phyloP scores from a whole-genome alignment of 164 flowering plant genomes.

The Dillenia turbinata region DNA sequence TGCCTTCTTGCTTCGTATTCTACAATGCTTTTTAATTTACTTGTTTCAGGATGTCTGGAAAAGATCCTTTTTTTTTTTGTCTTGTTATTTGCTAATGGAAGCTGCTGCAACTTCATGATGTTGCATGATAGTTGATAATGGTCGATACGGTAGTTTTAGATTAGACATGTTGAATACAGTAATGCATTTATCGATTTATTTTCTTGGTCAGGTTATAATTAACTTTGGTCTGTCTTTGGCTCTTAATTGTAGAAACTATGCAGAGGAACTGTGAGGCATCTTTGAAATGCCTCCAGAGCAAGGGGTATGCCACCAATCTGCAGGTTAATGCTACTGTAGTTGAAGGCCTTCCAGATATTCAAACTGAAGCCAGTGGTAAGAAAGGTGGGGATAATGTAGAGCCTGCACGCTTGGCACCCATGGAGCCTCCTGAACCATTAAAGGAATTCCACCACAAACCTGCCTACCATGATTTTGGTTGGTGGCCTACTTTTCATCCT shows the following conservation, averaged over 20 bases:
- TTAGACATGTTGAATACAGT: no score
- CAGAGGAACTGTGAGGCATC: constrained; percentile 66
- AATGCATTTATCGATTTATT: background rate
- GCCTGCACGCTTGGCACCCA: constrained; percentile 19
- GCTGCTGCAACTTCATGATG: no score
- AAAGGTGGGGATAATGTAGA: constrained; percentile 33
- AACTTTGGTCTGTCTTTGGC: no score
- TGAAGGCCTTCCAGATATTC: constrained; percentile 33
- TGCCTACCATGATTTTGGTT: constrained; percentile 31
- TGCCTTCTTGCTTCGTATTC: no score
- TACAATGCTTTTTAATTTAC: no score
- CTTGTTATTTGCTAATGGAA: no score
- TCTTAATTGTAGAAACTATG: constrained; percentile 45
- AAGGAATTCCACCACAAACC: constrained; percentile 32
- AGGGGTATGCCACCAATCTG: constrained; percentile 34
- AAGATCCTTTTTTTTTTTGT: no score
- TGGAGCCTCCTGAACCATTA: constrained; percentile 33
- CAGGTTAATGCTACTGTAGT: constrained; percentile 27
- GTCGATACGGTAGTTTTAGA: no score
- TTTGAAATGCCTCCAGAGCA: constrained; percentile 42
- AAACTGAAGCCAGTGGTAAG: constrained; percentile 29
- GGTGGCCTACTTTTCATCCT: constrained; percentile 39
- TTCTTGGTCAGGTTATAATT: background rate
- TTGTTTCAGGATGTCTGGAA: no score
- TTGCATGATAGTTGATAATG: no score